Conservation (phyloP, 2,329 filamentous ascomycete species). For the Fusarium fracticaudum region DNA sequence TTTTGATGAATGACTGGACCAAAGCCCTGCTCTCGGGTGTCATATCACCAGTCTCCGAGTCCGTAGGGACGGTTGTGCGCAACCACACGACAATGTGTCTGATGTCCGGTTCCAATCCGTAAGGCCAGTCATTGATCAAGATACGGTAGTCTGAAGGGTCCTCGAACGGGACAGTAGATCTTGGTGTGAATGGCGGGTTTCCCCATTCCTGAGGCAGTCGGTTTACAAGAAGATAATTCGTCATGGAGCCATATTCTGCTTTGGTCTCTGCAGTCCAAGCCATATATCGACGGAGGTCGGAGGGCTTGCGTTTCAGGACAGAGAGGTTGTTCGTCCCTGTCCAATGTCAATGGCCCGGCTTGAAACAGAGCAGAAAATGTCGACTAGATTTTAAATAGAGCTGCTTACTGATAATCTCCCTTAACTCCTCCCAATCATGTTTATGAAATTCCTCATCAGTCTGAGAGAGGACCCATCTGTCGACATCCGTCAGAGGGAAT, state of each 20-base stretch:
- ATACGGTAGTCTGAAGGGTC: conserved; percentile 71
- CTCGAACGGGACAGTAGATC: conserved; percentile 61
- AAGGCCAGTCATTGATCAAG: conserved; percentile 93
- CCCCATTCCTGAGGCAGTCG: conserved; percentile 76
- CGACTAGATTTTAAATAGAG: neutral
- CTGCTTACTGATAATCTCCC: conserved; percentile 69
- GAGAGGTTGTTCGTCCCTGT: conserved; percentile 70
- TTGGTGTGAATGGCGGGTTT: conserved; percentile 62
- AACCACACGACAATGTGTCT: conserved; percentile 94
- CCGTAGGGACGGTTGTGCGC: conserved; percentile 80
- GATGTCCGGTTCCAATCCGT: conserved; percentile 73
- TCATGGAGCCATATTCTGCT: conserved; percentile 79
- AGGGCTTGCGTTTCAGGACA: conserved; percentile 81
- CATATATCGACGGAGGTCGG: conserved; percentile 82
- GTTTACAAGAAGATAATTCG: conserved; percentile 79
- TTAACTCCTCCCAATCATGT: conserved; percentile 79
- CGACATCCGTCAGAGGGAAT: conserved; percentile 68
- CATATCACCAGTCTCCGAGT: conserved; percentile 75
- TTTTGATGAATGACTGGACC: conserved; percentile 75
- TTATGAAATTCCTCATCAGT: conserved; percentile 76
- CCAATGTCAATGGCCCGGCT: conserved; percentile 20
- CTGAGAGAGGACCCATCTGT: conserved; percentile 66
- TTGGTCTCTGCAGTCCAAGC: conserved; percentile 78
- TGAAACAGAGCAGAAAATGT: neutral
- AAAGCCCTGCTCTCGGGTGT: conserved; percentile 70